These are phyloP conservation scores for Ogataea methylovora DNA, from an alignment of 805 yeast species.

Conservation along the genomic window DNA sequence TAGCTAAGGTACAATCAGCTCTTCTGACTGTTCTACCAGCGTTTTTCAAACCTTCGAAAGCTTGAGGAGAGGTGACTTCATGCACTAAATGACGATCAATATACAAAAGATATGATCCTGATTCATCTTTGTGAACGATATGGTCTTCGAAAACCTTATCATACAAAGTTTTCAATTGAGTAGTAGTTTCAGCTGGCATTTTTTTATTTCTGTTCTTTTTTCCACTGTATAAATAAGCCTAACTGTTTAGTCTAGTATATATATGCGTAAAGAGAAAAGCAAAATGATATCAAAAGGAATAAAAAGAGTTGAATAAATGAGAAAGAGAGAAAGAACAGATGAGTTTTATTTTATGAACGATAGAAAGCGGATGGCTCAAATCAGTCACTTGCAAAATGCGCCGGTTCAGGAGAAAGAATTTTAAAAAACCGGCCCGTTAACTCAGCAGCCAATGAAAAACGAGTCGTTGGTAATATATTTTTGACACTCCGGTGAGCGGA, in stretches of 20 bases:
- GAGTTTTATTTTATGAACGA: background rate
- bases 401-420: background rate
- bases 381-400: background rate
- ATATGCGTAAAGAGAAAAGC: background rate
- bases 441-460: background rate
- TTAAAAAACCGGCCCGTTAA: background rate
- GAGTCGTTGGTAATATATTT: background rate
- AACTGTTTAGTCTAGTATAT: background rate
- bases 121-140: conserved; percentile 81
- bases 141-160: conserved; percentile 97
- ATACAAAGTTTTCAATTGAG: conserved; percentile 67
- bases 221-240: too few species aligned
- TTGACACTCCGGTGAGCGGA: background rate
- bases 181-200: conserved; percentile 27
- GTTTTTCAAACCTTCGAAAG: conserved; percentile 87
- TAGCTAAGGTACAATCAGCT: conserved; percentile 86
- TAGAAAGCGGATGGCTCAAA: background rate
- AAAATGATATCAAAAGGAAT: background rate
- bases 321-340: background rate
- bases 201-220: background rate
- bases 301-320: background rate
- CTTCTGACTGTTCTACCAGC: conserved; percentile 90
- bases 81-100: conserved; percentile 97
- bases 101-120: conserved; percentile 79
- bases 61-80: conserved; percentile 99